A percentile compares a stretch with the other conserved stretches of the same genome.
Evolutionary conservation across 441 rosid genomes (phyloP).

Genomic region (Bruguiera hainesii): DNA sequence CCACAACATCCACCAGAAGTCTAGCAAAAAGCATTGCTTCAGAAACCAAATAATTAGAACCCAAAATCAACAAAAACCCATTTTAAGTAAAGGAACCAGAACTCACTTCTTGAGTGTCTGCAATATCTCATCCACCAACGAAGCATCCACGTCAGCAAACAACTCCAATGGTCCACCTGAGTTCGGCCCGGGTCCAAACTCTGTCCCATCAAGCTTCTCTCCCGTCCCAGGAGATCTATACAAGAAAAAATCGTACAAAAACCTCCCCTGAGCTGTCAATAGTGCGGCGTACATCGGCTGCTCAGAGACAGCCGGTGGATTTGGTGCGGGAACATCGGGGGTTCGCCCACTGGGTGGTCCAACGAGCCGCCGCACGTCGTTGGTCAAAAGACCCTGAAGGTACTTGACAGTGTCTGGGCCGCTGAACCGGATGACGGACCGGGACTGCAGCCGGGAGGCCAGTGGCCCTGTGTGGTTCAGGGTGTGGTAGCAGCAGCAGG

Average conservation of each 20-base stretch:
- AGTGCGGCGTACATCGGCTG: conserved; percentile 78
- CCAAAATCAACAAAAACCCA: not conserved
- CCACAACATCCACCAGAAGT: too few species aligned
- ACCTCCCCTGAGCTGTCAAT: conserved; percentile 83
- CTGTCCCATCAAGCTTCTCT: conserved; percentile 56
- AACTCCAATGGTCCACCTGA: conserved; percentile 45
- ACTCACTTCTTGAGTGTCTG: conserved; percentile 64
- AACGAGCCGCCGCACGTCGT: conserved; percentile 64
- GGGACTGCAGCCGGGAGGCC: conserved; percentile 56
- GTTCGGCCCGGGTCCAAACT: conserved; percentile 62
- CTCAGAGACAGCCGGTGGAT: conserved; percentile 39
- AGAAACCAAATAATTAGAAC: not conserved
- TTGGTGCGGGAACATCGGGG: conserved; percentile 52
- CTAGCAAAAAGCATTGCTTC: not conserved
- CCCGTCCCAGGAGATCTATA: conserved; percentile 46
- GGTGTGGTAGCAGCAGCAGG: conserved; percentile 26
- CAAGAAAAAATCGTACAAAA: conserved; percentile 75
- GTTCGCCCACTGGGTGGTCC: conserved; percentile 35
- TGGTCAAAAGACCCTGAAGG: conserved; percentile 84
- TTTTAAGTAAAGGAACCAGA: not conserved
- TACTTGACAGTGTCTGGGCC: conserved; percentile 88
- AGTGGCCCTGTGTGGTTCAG: conserved; percentile 41
- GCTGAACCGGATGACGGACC: conserved; percentile 79
- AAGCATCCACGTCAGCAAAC: conserved; percentile 72
- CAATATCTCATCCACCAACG: conserved; percentile 64